Evolutionary conservation across 768 basidiomycete genomes (phyloP).

Genomic region (Mycena galericulata): DNA sequence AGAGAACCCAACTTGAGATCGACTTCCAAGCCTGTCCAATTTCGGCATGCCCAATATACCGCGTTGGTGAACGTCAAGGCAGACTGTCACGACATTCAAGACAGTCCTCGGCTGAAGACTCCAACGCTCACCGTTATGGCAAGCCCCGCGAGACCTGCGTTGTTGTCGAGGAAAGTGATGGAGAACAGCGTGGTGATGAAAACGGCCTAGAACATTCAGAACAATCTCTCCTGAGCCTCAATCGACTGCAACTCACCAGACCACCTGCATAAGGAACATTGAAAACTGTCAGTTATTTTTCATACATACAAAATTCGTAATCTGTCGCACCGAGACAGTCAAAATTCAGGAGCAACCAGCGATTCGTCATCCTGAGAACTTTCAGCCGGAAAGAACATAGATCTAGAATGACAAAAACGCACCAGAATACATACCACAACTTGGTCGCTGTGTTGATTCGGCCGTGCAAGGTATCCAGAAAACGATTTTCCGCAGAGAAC

Average conservation of each 20-base stretch:
- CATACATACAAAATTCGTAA: too few species aligned
- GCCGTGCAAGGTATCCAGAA: constrained; percentile 78
- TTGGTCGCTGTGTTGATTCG: constrained; percentile 86
- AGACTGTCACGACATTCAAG: constrained; percentile 40
- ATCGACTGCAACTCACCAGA: constrained; percentile 6
- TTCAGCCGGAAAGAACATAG: constrained; percentile 67
- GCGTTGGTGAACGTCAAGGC: constrained; percentile 42
- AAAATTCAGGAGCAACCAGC: constrained; percentile 25
- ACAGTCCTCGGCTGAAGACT: neutral
- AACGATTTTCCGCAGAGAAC: constrained; percentile 84
- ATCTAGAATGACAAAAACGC: constrained; percentile 55
- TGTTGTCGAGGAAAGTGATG: constrained; percentile 56
- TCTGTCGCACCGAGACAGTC: constrained; percentile 23
- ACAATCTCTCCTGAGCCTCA: rapidly evolving
- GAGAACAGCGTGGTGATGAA: constrained; percentile 71
- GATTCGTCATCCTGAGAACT: constrained; percentile 62
- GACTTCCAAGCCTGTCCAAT: constrained; percentile 58
- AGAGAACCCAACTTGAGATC: constrained; percentile 61
- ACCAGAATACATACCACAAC: constrained; percentile 79
- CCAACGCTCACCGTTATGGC: constrained; percentile 60
- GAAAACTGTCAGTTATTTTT: constrained; percentile 55
- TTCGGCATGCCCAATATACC: constrained; percentile 41
- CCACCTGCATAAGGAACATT: constrained; percentile 44
- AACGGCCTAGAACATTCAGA: constrained; percentile 49
- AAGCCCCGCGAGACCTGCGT: constrained; percentile 59